phyloP scores from a whole-genome alignment of 495 filamentous ascomycete genomes.

The Talaromyces ruber region DNA sequence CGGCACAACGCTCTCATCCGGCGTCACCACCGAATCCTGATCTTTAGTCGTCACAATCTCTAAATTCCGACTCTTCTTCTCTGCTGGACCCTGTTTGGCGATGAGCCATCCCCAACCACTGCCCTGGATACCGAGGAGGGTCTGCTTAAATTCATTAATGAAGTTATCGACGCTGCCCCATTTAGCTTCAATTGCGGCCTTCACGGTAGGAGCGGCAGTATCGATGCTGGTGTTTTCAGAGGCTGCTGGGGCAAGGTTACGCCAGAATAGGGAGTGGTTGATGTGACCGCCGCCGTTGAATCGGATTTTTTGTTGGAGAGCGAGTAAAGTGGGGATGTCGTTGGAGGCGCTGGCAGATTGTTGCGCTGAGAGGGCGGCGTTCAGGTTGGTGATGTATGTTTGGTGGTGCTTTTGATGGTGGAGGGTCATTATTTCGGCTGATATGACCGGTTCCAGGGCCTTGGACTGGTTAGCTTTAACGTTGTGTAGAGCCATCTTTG shows the following conservation, averaged over 20 bases:
- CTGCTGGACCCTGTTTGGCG: not conserved
- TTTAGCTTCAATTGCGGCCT: slow-evolving; percentile 55
- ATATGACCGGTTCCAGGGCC: slow-evolving; percentile 91
- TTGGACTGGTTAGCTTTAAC: slow-evolving; percentile 10
- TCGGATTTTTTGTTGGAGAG: slow-evolving; percentile 75
- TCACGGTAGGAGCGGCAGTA: slow-evolving; percentile 38
- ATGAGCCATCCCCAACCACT: slow-evolving; percentile 94
- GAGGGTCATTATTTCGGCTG: slow-evolving; percentile 93
- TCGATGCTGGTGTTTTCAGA: slow-evolving; percentile 58
- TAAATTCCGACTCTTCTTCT: slow-evolving; percentile 51
- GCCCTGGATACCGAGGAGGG: slow-evolving; percentile 81
- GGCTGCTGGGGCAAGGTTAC: slow-evolving; percentile 67
- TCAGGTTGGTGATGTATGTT: slow-evolving; percentile 58
- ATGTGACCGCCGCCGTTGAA: slow-evolving; percentile 94
- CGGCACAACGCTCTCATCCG: slow-evolving; percentile 46
- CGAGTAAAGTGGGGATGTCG: slow-evolving; percentile 54
- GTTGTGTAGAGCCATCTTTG: not conserved
- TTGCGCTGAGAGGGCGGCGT: slow-evolving; percentile 43
- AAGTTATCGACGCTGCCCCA: slow-evolving; percentile 65
- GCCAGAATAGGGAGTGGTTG: slow-evolving; percentile 91
- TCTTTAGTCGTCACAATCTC: slow-evolving; percentile 71
- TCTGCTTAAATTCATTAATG: slow-evolving; percentile 56
- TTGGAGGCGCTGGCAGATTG: slow-evolving; percentile 30
- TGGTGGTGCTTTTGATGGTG: slow-evolving; percentile 60
- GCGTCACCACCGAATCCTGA: slow-evolving; percentile 79